Base-by-base conservation (phyloP, 495 filamentous ascomycete genomes). In the Aspergillus funiculosus region DNA sequence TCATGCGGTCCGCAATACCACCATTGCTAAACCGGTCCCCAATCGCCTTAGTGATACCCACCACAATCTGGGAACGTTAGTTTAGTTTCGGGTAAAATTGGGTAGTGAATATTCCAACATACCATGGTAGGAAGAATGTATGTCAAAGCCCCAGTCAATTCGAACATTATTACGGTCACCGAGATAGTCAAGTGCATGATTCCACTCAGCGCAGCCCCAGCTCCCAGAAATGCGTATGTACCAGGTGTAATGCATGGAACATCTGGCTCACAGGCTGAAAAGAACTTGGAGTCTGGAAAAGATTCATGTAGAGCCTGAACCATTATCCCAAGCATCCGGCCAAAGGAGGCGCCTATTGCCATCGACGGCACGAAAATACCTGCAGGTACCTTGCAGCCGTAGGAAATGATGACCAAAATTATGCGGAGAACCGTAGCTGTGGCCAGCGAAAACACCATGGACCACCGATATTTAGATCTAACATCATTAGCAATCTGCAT, bases 161-260 rank as follows among this genome's bases (percentile, higher is more conserved):
- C 91, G 52, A 97, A 97, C 91, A 96, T 95, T 52, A 97, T 96
- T 51, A 97, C 91, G 5, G 94, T 90, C 14, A 97, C 88, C 0
- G 91, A 94, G 17, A 97, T 85, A 0, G 90, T 95, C 57, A 97
- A 85, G 61, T 95, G 90, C 90, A 95, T 97, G 56, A 97, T 95
- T 6, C 91, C 91, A 66, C 86, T 92, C n/a, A 97, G 76, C 0
- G 91, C 88, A n/a, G 91, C 90, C 3, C 79, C 91, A 4, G 91
- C 91, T 13, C 91, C 91, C 3, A 97, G 74, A 54, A 97, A 95
- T 24, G 91, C 91, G 52, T 97, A 97, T 11, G 91, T 96, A 2
- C 91, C 91, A 1, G 91, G 91, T 6, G 91, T 97, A 50, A 97
- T 96, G 59, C 91, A 97, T 10, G 88, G 87, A n/a, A 90, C 82